phyloP scores from a whole-genome alignment of 169 alveolate species.

The Plasmodium malariae region DNA sequence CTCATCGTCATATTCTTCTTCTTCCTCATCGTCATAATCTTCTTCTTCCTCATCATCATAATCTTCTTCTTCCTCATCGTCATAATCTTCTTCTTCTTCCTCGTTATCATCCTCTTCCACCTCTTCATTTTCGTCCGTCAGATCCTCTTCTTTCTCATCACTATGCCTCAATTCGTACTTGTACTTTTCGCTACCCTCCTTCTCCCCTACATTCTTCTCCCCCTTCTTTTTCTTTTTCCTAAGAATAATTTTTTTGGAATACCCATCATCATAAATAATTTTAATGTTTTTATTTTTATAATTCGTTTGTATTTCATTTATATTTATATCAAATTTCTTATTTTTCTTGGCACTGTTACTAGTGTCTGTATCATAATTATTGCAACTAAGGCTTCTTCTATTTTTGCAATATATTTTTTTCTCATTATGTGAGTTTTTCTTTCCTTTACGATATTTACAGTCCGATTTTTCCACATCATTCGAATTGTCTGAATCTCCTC shows the following conservation, averaged over 20 bases:
- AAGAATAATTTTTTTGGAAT: conserved; percentile 23
- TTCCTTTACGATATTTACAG: not conserved
- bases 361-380: conserved; percentile 26
- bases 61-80: not conserved
- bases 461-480: not conserved
- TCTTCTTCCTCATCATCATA: not conserved
- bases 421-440: conserved; percentile 21
- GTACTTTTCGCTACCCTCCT: not conserved
- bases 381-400: conserved; percentile 70
- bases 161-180: not conserved
- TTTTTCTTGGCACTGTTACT: not conserved
- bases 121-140: not conserved
- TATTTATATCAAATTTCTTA: conserved; percentile 55
- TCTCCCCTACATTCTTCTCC: not conserved
- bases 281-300: conserved; percentile 69
- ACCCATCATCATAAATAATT: conserved; percentile 67
- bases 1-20: not conserved
- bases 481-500: conserved; percentile 26
- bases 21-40: conserved; percentile 7
- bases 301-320: conserved; percentile 51
- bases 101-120: not conserved
- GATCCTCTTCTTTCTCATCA: not conserved
- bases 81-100: not conserved
- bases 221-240: conserved; percentile 8
- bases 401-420: conserved; percentile 12